Evolutionary conservation across 768 basidiomycete species (phyloP), one percentile per base, ranked within the genome.

Genomic region (Russula emetica): DNA sequence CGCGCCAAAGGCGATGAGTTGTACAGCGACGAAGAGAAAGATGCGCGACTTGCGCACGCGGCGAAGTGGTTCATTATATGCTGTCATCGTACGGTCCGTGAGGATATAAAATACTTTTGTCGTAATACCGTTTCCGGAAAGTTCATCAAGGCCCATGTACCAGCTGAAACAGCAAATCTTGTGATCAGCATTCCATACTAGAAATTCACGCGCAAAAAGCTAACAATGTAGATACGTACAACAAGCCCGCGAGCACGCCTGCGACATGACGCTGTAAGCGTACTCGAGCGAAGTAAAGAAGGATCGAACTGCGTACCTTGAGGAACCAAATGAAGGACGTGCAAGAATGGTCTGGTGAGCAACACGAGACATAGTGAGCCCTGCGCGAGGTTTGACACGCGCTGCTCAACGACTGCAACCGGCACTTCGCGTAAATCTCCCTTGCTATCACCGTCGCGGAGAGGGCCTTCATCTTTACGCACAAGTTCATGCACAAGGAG

Each of bases 141-240:
- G 80, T 0, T 91, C 90, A 61, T 90, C 89, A 38, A 82, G 82
- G 16, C 94, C 94, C 91, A 98, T 96, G 72, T 86, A 94, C 92
- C 92, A 94, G 74, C 88, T 89, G 60, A 20, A n/a, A 9, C 9
- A 45, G 44, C 44, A 8, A 47, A n/a, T 5, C 1, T 5, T 16
- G 6, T 24, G 4, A 11, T 52, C 30, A 52, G 14, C 10, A 18
- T 34, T 18, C 13, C n/a, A 26, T n/a, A 8, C 55, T 24, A 26
- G 22, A 24, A 40, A 22, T 16, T 40, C 54, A 40, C 14, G 24
- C 32, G 34, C 22, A 32, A 6, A 26, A 5, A 55, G 40, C 34
- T n/a, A 14, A 18, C 5, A 40, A 20, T 14, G 32, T 11, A 5
- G 5, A 24, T 9, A 78, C 84, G 73, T 67, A 93, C 90, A 96